These are phyloP conservation scores for Rosa rugosa DNA, from an alignment of 306 rosid genomes.

Conservation along the genomic window DNA sequence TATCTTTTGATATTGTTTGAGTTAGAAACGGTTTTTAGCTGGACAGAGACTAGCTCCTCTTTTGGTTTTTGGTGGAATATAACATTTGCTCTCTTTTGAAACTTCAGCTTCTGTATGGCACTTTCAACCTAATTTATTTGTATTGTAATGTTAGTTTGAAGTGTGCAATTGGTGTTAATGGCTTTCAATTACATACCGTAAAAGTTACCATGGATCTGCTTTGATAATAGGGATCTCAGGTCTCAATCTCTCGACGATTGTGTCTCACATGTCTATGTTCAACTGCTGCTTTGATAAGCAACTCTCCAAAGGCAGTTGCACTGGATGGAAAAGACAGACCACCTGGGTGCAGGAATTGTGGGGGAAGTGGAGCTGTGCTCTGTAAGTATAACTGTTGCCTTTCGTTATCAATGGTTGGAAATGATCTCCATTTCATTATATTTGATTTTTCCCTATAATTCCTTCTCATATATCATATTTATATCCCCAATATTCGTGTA, in stretches of 20 bases:
- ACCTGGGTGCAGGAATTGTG: constrained; percentile 79
- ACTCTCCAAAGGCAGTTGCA: constrained; percentile 48
- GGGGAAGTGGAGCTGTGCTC: constrained; percentile 83
- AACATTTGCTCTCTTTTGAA: background rate
- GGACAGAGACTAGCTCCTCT: background rate
- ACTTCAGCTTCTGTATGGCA: background rate
- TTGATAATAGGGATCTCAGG: constrained; percentile 42
- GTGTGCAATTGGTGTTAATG: background rate
- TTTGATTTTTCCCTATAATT: background rate
- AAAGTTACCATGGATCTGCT: background rate
- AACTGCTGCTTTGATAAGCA: constrained; percentile 41
- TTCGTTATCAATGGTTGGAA: background rate
- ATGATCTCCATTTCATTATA: background rate
- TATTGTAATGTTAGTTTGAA: background rate
- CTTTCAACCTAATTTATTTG: background rate
- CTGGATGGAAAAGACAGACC: constrained; percentile 58
- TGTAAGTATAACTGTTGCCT: constrained; percentile 44
- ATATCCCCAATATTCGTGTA: background rate
- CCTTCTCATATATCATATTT: background rate
- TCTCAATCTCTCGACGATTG: constrained; percentile 56
- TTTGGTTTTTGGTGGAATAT: background rate
- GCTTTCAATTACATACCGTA: background rate
- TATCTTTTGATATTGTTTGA: background rate
- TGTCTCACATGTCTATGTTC: constrained; percentile 78
- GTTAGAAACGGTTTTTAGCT: background rate